Conservation (phyloP, 768 basidiomycete genomes). For the Boletus insuetus region DNA sequence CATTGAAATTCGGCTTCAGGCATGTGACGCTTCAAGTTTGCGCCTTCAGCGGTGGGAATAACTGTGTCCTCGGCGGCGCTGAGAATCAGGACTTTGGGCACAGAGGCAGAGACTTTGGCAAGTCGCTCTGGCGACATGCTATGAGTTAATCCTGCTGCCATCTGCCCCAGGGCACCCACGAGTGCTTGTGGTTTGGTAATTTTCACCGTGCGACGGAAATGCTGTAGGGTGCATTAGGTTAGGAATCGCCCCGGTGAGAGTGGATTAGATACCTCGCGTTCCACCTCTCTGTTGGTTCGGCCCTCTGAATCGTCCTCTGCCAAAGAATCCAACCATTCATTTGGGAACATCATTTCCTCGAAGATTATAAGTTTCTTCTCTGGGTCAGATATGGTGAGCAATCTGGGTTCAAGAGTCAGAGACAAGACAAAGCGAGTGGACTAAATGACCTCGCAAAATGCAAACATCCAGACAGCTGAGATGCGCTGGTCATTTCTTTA, state of each 20-base stretch:
- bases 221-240: conserved; percentile 32
- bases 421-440: not conserved
- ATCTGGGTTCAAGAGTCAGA: conserved; percentile 30
- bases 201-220: conserved; percentile 42
- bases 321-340: conserved; percentile 55
- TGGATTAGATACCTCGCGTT: conserved; percentile 44
- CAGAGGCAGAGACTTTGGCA: conserved; percentile 44
- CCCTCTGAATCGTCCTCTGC: conserved; percentile 52
- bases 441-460: conserved; percentile 34
- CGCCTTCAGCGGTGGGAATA: conserved; percentile 50
- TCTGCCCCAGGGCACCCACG: conserved; percentile 67
- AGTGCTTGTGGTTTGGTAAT: conserved; percentile 58
- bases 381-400: conserved; percentile 37
- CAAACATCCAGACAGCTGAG: conserved; percentile 40
- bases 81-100: conserved; percentile 67
- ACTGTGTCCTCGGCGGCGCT: conserved; percentile 68
- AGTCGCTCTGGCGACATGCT: conserved; percentile 50
- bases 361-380: conserved; percentile 48
- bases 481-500: not conserved
- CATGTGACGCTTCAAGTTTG: conserved; percentile 55
- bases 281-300: conserved; percentile 63
- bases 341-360: conserved; percentile 58
- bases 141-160: conserved; percentile 67
- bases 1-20: conserved; percentile 51
- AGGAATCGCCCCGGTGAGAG: not conserved